Base-by-base conservation (phyloP, 192 early-diverging fungal genomes). In the Rhizophlyctis rosea region DNA sequence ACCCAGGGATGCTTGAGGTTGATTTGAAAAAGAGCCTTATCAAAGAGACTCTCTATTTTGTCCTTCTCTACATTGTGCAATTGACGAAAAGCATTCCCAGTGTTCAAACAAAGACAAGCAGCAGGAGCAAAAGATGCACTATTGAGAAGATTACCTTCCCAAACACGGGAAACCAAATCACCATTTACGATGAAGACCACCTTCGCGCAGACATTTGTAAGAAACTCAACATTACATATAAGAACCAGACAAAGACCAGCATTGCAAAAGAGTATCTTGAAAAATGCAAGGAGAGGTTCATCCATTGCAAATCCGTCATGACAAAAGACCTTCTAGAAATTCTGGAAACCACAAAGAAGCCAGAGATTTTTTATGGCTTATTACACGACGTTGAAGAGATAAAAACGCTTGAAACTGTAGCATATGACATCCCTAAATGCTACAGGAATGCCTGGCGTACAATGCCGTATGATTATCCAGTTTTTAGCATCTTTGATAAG, bases 371-470 rank as follows among this genome's bases (percentile, higher is more conserved):
- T 33, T 55, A 62, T 29, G 61, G 61, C 11, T 32, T 32, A 23
- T 36, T 62, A 9, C 21, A 48, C n/a, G 58, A 60, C 48, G 25
- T n/a, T n/a, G n/a, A n/a, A n/a, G n/a, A 21, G 7, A 18, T 60
- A 9, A 21, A 50, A 23, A 44, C 14, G 5, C 11, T 14, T 49
- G 33, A 29, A 14, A 9, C 54, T 29, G 28, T 31, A 25, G 61
- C 61, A 23, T n/a, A 32, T 1, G 61, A 62, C 31, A 55, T 54
- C 21, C 61, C 61, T 18, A 62, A 53, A 34, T 62, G 48, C 34
- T 62, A 62, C 47, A 51, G 3, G 14, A 54, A 48, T 0, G 18
- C 29, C 27, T 31, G 21, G 47, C 30, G 54, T 21, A 47, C 24
- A 16, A 62, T 62, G 61, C 28, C 61, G 21, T 4, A 54, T 16